These are phyloP conservation scores for Lantana camara DNA, from an alignment of 257 asterid genomes.

Conservation along the genomic window DNA sequence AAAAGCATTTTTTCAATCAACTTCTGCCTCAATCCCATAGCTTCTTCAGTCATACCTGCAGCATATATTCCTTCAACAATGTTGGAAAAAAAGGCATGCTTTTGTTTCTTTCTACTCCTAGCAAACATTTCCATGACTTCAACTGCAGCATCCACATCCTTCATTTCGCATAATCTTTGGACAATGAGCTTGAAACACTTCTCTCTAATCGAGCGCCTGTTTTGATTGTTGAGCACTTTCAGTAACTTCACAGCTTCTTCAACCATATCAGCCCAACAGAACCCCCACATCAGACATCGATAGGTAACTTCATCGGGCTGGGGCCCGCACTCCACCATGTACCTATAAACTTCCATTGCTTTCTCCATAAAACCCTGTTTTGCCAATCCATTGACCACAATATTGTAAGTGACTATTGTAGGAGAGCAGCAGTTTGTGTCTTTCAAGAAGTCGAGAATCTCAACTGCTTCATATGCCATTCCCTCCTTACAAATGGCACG, in stretches of 20 bases:
- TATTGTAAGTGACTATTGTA: conserved; percentile 66
- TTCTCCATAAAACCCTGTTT: conserved; percentile 68
- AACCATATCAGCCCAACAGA: conserved; percentile 68
- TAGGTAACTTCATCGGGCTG: conserved; percentile 80
- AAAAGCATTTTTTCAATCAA: conserved; percentile 49
- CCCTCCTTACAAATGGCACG: conserved; percentile 68
- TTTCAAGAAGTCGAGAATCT: conserved; percentile 47
- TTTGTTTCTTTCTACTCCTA: conserved; percentile 40
- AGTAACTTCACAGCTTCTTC: conserved; percentile 73
- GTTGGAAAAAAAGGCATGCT: conserved; percentile 40
- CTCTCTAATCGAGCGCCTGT: conserved; percentile 55
- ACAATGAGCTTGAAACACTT: conserved; percentile 73
- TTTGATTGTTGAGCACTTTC: conserved; percentile 47
- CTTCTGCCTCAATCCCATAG: conserved; percentile 54
- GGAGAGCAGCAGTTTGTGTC: conserved; percentile 54
- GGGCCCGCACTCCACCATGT: conserved; percentile 58
- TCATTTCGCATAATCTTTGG: conserved; percentile 61
- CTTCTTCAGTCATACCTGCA: conserved; percentile 72
- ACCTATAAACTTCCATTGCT: conserved; percentile 64
- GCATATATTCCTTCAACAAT: conserved; percentile 58
- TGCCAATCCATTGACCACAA: conserved; percentile 77
- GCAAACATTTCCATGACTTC: conserved; percentile 55
- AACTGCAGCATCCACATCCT: conserved; percentile 58
- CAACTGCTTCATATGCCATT: conserved; percentile 64
- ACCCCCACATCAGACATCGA: conserved; percentile 86